phyloP scores from a whole-genome alignment of 2,329 filamentous ascomycete genomes.

The Penicillium verrucosum region DNA sequence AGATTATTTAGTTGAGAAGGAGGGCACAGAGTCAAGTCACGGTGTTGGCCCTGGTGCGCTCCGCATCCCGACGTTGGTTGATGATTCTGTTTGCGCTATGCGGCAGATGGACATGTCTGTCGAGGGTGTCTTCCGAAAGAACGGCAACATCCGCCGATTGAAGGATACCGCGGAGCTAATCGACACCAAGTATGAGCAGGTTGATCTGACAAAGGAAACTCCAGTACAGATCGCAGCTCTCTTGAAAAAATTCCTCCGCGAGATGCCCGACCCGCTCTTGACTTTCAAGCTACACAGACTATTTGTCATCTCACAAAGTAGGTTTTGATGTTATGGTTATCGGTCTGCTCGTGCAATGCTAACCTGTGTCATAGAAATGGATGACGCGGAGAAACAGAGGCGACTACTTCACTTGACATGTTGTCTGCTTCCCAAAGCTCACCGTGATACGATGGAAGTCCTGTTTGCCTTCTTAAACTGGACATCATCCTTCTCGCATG shows the following conservation, averaged over 20 bases:
- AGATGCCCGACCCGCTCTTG: slow-evolving; percentile 89
- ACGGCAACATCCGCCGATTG: slow-evolving; percentile 93
- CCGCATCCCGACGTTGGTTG: slow-evolving; percentile 88
- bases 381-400: slow-evolving; percentile 75
- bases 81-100: slow-evolving; percentile 91
- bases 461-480: slow-evolving; percentile 95
- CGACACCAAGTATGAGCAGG: slow-evolving; percentile 77
- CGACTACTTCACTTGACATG: slow-evolving; percentile 86
- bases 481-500: slow-evolving; percentile 94
- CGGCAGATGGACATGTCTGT: slow-evolving; percentile 98
- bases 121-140: slow-evolving; percentile 97
- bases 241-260: slow-evolving; percentile 89
- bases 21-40: slow-evolving; percentile 96
- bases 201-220: slow-evolving; percentile 82
- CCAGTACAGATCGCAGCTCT: slow-evolving; percentile 92
- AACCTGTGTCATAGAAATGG: slow-evolving; percentile 56
- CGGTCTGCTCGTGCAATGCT: slow-evolving; percentile 4
- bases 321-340: slow-evolving; percentile 30
- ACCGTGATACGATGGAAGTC: slow-evolving; percentile 92
- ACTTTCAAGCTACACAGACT: slow-evolving; percentile 91
- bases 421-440: slow-evolving; percentile 85
- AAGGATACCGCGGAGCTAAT: slow-evolving; percentile 82
- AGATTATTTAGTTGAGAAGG: slow-evolving; percentile 84
- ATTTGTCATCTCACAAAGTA: slow-evolving; percentile 83
- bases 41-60: slow-evolving; percentile 89